Percentiles rank a stretch among this genome's conserved stretches.
Conservation (phyloP, 1,284 basidiomycete species). For the Pterula multifida region DNA sequence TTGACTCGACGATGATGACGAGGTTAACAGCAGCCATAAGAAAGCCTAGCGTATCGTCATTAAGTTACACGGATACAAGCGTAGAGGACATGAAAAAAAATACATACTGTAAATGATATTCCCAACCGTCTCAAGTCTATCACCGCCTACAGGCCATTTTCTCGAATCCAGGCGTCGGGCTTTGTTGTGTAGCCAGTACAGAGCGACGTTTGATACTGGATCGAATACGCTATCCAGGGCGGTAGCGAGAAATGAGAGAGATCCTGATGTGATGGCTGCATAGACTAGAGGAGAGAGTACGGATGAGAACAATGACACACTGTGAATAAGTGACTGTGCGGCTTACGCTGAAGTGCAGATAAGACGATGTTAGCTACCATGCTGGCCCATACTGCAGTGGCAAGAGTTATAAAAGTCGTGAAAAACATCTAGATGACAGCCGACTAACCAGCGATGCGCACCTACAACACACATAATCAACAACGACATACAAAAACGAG, state of each 20-base stretch:
- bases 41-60: slow-evolving; percentile 18
- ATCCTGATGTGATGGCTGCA: slow-evolving; percentile 52
- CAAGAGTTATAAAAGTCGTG: slow-evolving; percentile 28
- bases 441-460: slow-evolving; percentile 1
- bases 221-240: slow-evolving; percentile 59
- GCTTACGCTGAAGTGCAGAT: slow-evolving; percentile 29
- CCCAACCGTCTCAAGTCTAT: slow-evolving; percentile 50
- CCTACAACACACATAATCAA: neutral
- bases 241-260: slow-evolving; percentile 58
- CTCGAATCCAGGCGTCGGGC: slow-evolving; percentile 39
- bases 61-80: neutral
- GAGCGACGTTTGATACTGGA: slow-evolving; percentile 51
- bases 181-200: slow-evolving; percentile 50
- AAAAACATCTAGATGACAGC: neutral
- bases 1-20: slow-evolving; percentile 50
- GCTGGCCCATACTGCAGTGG: slow-evolving; percentile 50
- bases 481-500: slow-evolving; percentile 13
- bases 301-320: neutral
- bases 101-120: slow-evolving; percentile 39
- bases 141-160: slow-evolving; percentile 60
- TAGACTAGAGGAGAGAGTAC: slow-evolving; percentile 13
- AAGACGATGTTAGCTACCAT: slow-evolving; percentile 42
- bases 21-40: slow-evolving; percentile 39
- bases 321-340: too few species aligned
- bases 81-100: neutral